Base-by-base conservation (phyloP, 306 rosid genomes). In the Myrica gale region DNA sequence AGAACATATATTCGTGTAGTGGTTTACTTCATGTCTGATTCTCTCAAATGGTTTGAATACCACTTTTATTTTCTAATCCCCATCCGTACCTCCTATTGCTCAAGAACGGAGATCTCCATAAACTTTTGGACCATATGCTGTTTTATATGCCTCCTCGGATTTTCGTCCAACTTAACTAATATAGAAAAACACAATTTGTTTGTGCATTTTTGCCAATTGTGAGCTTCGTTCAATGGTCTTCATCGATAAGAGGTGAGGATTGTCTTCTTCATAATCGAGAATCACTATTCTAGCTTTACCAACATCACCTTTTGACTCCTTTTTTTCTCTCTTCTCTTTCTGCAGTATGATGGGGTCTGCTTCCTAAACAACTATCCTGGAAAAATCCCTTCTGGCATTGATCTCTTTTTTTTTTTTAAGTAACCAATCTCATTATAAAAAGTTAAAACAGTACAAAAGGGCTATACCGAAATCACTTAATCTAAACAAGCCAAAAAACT, bases 151-250 rank as follows among this genome's bases (percentile, higher is more conserved):
- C 46, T 26, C 32, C 32, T 46, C 43, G 23, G 42, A 58, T 68
- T 73, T 68, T 46, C 61, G 47, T 37, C 42, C 19, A 17, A 43
- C 9, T 50, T 41, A 37, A 41, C 72, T 68, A 78, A 79, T 60
- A 75, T 37, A 7, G 77, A 20, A 48, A 46, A 15, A 26, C 65
- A 69, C n/a, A 37, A 60, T 73, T 6, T 43, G 11, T 58, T 10
- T 71, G 17, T 80, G 87, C 97, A 94, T 95, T 82, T 94, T 91
- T 84, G 84, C 90, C 2, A 94, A 94, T 65, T 87, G 96, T 48
- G 98, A 91, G 85, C 96, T 94, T 76, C 98, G 96, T 50, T 94
- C 98, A 23, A 66, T 92, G 86, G 87, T 92, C 32, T 75, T 90
- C 52, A 55, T 90, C 67, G 97, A 94, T 74, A 89, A 83, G 62